Conservation (phyloP, 192 early-diverging fungal genomes). For the Podila epigama region DNA sequence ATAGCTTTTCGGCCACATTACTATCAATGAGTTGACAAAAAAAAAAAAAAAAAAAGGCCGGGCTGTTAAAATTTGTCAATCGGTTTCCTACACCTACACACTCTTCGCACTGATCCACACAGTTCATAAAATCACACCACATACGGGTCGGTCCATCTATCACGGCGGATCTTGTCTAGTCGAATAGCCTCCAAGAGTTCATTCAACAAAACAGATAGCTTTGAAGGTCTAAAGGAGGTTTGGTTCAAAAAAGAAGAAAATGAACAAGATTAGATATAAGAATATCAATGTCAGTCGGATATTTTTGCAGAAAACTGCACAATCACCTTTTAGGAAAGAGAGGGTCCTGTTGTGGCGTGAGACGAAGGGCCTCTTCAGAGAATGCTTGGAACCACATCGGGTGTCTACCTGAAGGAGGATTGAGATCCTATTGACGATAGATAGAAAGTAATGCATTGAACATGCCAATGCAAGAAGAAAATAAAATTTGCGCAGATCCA, state of each 20-base stretch:
- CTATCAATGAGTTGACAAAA: slow-evolving; percentile 1
- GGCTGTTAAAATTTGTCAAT: too few species aligned
- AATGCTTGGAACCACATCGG: slow-evolving; percentile 31
- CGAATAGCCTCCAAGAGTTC: slow-evolving; percentile 29
- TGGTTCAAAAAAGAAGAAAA: background rate
- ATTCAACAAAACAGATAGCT: slow-evolving; percentile 37
- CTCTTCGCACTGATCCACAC: background rate
- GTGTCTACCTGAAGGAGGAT: background rate
- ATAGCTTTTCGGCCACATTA: slow-evolving; percentile 10
- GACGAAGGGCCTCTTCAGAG: slow-evolving; percentile 25
- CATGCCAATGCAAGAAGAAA: background rate
- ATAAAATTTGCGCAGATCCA: background rate
- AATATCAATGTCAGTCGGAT: background rate
- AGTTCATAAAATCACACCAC: background rate
- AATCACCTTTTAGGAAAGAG: slow-evolving; percentile 10
- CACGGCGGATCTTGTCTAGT: slow-evolving; percentile 17
- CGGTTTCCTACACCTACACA: too few species aligned
- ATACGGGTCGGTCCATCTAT: slow-evolving; percentile 41
- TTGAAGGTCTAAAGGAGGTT: slow-evolving; percentile 44
- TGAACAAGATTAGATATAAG: background rate
- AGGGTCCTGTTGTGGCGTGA: slow-evolving; percentile 32
- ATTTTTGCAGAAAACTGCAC: background rate
- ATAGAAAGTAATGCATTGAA: background rate
- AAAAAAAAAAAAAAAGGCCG: background rate
- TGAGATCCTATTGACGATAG: background rate